A percentile compares a stretch with the other conserved stretches of the same genome.
phyloP scores from a whole-genome alignment of 2,329 filamentous ascomycete species.

The Aspergillus neotritici region DNA sequence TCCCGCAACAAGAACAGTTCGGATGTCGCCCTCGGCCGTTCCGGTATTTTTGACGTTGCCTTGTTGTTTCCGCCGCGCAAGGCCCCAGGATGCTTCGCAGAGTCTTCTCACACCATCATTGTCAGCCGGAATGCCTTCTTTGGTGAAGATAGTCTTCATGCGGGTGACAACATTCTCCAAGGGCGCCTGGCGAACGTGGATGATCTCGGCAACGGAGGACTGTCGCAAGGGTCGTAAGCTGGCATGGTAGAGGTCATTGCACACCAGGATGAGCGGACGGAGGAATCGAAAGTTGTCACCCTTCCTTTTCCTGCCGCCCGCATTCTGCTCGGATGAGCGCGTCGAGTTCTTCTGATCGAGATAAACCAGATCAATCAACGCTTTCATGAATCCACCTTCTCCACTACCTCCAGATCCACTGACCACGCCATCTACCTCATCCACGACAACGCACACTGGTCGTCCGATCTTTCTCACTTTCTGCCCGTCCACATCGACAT shows the following conservation, averaged over 20 bases:
- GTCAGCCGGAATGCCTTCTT: slow-evolving; percentile 82
- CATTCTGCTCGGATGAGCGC: slow-evolving; percentile 22
- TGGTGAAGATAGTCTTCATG: slow-evolving; percentile 77
- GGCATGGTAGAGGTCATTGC: slow-evolving; percentile 94
- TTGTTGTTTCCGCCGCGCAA: slow-evolving; percentile 55
- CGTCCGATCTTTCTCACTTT: slow-evolving; percentile 66
- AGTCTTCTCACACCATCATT: slow-evolving; percentile 75
- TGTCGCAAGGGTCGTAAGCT: slow-evolving; percentile 81
- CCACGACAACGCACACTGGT: slow-evolving; percentile 88
- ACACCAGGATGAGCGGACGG: slow-evolving; percentile 86
- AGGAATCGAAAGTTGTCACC: slow-evolving; percentile 82
- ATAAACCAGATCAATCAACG: slow-evolving; percentile 81
- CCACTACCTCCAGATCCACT: slow-evolving; percentile 68
- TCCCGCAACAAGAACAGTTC: slow-evolving; percentile 58
- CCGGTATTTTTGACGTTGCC: slow-evolving; percentile 39
- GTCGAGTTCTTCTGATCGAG: slow-evolving; percentile 75
- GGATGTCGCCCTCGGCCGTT: slow-evolving; percentile 52
- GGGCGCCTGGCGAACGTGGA: slow-evolving; percentile 84
- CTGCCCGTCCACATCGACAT: slow-evolving; percentile 42
- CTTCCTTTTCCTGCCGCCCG: slow-evolving; percentile 51
- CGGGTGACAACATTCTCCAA: slow-evolving; percentile 78
- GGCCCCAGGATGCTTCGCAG: slow-evolving; percentile 62
- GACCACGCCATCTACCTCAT: slow-evolving; percentile 94
- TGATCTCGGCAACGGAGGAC: slow-evolving; percentile 76
- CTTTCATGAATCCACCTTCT: slow-evolving; percentile 93